Conservation (phyloP, 169 alveolate genomes). For the Plasmodium billcollinsi region DNA sequence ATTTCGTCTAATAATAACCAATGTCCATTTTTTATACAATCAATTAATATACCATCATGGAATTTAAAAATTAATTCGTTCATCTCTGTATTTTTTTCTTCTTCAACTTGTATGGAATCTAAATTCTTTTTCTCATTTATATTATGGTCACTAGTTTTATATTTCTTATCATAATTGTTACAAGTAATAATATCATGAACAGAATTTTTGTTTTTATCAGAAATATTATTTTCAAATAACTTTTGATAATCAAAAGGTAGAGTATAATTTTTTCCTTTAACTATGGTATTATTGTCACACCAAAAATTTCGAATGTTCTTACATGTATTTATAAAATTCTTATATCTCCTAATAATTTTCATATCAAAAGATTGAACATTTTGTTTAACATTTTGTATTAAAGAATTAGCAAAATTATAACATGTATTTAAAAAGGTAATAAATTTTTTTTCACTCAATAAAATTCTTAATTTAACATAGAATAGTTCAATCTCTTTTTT, state of each 20-base stretch:
- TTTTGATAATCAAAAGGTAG: constrained; percentile 21
- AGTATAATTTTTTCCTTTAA: constrained; percentile 19
- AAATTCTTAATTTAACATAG: constrained; percentile 37
- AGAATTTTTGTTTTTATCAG: neutral
- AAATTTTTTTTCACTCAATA: constrained; percentile 61
- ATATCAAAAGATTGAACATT: constrained; percentile 43
- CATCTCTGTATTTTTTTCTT: neutral
- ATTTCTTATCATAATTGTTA: neutral
- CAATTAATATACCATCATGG: constrained; percentile 97
- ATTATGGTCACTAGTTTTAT: neutral
- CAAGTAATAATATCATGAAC: neutral
- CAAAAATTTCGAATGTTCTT: constrained; percentile 34
- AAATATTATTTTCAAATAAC: neutral
- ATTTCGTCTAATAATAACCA: constrained; percentile 99
- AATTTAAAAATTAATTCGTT: constrained; percentile 89
- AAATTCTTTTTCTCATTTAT: constrained; percentile 14
- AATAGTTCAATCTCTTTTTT: constrained; percentile 35
- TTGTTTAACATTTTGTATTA: constrained; percentile 26
- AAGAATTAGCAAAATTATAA: constrained; percentile 14
- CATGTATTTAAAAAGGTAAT: constrained; percentile 70
- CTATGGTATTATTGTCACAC: constrained; percentile 3
- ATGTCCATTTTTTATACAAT: constrained; percentile 97
- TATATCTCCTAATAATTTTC: constrained; percentile 25
- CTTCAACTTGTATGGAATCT: constrained; percentile 4
- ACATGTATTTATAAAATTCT: constrained; percentile 23